Conservation (phyloP, 1,139 yeast genomes). For the Debaryomycetaceae sp. region DNA sequence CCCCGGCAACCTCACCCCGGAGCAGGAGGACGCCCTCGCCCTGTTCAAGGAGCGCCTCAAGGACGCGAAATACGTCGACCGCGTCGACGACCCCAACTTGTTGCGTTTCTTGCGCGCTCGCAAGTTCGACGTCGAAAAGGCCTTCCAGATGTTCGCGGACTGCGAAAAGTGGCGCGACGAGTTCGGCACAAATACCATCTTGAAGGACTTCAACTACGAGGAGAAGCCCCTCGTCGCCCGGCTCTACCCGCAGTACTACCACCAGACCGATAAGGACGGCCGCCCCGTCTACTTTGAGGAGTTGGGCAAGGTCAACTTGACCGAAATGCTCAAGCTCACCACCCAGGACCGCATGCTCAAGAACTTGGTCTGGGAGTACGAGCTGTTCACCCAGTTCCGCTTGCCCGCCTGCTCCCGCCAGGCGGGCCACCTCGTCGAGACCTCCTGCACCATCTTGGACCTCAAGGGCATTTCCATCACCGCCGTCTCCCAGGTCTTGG, state of each 20-base stretch:
- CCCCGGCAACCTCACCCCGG: conserved; percentile 68
- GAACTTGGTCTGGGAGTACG: conserved; percentile 96
- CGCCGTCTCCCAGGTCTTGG: conserved; percentile 74
- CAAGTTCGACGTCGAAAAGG: conserved; percentile 74
- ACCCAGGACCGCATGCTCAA: conserved; percentile 93
- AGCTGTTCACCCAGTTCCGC: conserved; percentile 72
- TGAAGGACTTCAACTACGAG: conserved; percentile 76
- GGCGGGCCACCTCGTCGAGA: conserved; percentile 70
- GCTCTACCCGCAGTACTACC: conserved; percentile 93
- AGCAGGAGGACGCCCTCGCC: conserved; percentile 51
- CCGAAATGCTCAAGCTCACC: conserved; percentile 87
- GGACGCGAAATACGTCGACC: conserved; percentile 55
- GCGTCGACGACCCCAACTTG: conserved; percentile 84
- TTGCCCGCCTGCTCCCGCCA: conserved; percentile 92
- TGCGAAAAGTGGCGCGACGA: conserved; percentile 91
- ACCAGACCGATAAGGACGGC: conserved; percentile 93
- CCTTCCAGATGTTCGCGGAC: conserved; percentile 70
- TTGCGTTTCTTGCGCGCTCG: conserved; percentile 91
- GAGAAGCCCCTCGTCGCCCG: conserved; percentile 87
- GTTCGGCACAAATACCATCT: conserved; percentile 77
- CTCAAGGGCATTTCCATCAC: conserved; percentile 85
- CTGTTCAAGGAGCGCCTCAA: conserved; percentile 48
- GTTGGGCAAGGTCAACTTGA: conserved; percentile 79
- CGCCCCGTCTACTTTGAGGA: conserved; percentile 94
- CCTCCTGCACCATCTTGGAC: conserved; percentile 93